Evolutionary conservation across 2,329 filamentous ascomycete species (phyloP), one percentile per base, ranked within the genome.

Genomic region (Arthrocladium fulminans): DNA sequence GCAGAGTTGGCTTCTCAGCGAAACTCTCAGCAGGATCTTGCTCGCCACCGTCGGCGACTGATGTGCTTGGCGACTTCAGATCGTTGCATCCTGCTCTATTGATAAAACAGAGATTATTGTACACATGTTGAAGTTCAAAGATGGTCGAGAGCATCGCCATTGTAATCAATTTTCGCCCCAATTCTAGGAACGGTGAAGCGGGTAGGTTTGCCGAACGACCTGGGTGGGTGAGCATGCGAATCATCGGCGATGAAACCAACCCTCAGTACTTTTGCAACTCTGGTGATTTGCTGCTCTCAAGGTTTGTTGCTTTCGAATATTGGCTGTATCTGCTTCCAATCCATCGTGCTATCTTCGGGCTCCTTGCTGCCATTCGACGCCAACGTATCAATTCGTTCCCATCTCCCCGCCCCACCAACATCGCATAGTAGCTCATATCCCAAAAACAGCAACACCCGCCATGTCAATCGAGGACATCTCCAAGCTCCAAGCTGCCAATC

Each of bases 401-500:
- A n/a, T 7, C 27, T 29, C 27, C 7, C 27, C 13, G 27, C 27
- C 34, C 34, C 17, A 37, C 34, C 17, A 37, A 37, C 27, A 7
- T 13, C 7, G 13, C 7, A 13, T 13, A 7, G 13, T 7, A 13
- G 7, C 13, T 7, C 7, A 29, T 29, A 29, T 13, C 13, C 13
- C 27, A 7, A 29, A 29, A 29, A 7, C 27, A 13, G 38, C 9
- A 41, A 20, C 9, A 22, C 15, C 7, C 7, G 35, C 29, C 15
- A 46, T 46, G 43, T 46, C 43, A 5, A 25, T 9, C 22, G 43
- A 37, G 17, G 45, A 42, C n/a, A 29, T 35, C 24, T 40, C 41
- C 9, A 44, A 38, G 27, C 46, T 51, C 13, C 38, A 51, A 24
- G 50, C 50, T 12, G 47, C 39, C 10, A 52, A 45, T 27, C 47